Percentiles rank a stretch among this genome's conserved stretches.
Evolutionary conservation across 306 rosid species (phyloP).

Genomic region (Astragalus glycyphyllos): DNA sequence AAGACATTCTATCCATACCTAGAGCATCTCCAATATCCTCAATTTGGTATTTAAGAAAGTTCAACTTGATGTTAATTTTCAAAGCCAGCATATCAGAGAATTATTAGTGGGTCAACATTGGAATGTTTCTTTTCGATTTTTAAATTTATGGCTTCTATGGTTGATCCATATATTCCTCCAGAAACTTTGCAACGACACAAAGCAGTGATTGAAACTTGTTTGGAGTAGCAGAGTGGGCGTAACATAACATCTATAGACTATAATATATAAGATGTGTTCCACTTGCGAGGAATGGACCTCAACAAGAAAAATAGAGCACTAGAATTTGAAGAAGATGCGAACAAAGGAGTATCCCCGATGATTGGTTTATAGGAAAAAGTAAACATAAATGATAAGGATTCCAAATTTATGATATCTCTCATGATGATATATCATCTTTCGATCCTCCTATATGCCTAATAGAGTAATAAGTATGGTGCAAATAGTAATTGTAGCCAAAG

Average conservation of each 20-base stretch:
- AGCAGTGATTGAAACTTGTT: constrained; percentile 40
- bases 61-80: neutral
- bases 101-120: constrained; percentile 10
- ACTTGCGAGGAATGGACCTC: constrained; percentile 56
- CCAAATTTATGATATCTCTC: too few species aligned
- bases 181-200: constrained; percentile 40
- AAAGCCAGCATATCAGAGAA: neutral
- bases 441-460: too few species aligned
- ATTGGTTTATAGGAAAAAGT: constrained; percentile 33
- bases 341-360: constrained; percentile 19
- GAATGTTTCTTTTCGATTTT: constrained; percentile 20
- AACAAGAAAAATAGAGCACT: constrained; percentile 20
- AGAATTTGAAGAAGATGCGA: constrained; percentile 3
- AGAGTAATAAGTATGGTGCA: too few species aligned
- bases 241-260: too few species aligned
- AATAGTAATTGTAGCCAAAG: too few species aligned
- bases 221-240: constrained; percentile 25
- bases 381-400: constrained; percentile 49
- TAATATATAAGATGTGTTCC: constrained; percentile 49
- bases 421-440: too few species aligned
- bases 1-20: constrained; percentile 22
- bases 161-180: constrained; percentile 40
- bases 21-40: too few species aligned
- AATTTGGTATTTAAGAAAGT: too few species aligned
- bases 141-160: constrained; percentile 18